Conservation (phyloP, 257 asterid genomes). For the Lycium ferocissimum region DNA sequence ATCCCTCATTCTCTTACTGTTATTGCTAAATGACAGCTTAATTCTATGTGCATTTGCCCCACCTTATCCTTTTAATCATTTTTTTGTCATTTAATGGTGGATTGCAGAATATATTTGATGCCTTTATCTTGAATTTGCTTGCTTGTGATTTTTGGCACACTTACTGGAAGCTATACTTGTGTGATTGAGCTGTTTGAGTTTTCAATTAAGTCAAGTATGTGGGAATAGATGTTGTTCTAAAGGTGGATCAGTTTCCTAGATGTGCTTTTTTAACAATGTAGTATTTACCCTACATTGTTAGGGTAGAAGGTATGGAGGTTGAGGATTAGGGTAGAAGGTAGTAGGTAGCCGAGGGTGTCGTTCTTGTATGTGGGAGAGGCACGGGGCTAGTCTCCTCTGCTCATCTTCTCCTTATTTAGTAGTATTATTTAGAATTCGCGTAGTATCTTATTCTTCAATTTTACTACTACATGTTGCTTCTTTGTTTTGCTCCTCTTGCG, state of each 20-base stretch:
- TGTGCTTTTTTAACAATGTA: background rate
- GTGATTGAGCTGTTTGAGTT: slow-evolving; percentile 20
- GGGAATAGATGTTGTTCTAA: background rate
- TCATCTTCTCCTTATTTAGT: too few relatives aligned
- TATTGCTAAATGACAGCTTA: background rate
- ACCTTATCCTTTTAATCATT: background rate
- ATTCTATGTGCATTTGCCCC: slow-evolving; percentile 3
- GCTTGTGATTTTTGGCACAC: background rate
- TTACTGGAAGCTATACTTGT: slow-evolving; percentile 15
- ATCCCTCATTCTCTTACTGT: background rate
- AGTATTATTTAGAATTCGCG: too few relatives aligned
- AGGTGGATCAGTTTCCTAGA: background rate
- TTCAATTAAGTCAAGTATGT: background rate
- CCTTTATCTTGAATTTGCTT: background rate
- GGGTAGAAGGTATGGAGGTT: too few relatives aligned
- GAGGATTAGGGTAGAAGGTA: too few relatives aligned
- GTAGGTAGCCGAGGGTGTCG: too few relatives aligned
- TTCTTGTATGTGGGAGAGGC: too few relatives aligned
- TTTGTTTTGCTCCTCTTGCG: too few relatives aligned
- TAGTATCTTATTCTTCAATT: too few relatives aligned
- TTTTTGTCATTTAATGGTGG: background rate
- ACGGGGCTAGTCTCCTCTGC: too few relatives aligned
- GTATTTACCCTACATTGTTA: background rate
- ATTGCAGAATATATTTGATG: background rate
- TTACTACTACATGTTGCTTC: too few relatives aligned